Percentiles rank a stretch among this genome's conserved stretches.
phyloP scores from a whole-genome alignment of 257 asterid genomes.

The Henckelia pumila region DNA sequence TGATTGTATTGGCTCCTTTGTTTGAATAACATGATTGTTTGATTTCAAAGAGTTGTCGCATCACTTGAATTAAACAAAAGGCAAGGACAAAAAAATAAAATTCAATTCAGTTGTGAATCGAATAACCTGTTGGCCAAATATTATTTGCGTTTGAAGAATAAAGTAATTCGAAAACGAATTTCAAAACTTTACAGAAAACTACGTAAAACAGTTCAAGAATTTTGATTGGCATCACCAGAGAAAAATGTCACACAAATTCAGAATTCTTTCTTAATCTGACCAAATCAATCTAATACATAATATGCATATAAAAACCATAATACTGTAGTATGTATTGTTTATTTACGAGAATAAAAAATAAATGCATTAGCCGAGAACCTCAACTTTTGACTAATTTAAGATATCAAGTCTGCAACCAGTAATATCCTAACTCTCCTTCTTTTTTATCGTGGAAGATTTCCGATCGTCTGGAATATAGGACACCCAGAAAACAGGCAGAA shows the following conservation, averaged over 20 bases:
- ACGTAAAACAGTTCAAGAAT: neutral
- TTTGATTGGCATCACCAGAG: neutral
- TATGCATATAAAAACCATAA: neutral
- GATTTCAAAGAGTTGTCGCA: too few species aligned
- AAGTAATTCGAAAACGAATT: too few species aligned
- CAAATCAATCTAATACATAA: neutral
- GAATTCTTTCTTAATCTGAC: neutral
- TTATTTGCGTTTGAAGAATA: too few species aligned
- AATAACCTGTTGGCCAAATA: too few species aligned
- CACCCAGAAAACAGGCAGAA: conserved; percentile 66
- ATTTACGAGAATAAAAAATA: neutral
- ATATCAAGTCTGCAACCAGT: neutral
- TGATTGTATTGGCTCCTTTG: too few species aligned
- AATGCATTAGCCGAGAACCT: neutral
- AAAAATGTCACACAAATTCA: neutral
- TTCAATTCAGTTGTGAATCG: too few species aligned
- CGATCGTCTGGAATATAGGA: conserved; percentile 58
- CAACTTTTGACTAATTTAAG: neutral
- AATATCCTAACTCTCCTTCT: conserved; percentile 47
- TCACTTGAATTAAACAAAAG: too few species aligned
- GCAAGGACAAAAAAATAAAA: too few species aligned
- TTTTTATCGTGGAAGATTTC: conserved; percentile 32
- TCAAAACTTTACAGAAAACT: neutral
- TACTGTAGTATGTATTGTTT: too few species aligned
- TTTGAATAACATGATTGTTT: too few species aligned